Evolutionary conservation across 1,284 basidiomycete genomes (phyloP), one percentile per base, ranked within the genome.

Genomic region (Ceratobasidium sp.): DNA sequence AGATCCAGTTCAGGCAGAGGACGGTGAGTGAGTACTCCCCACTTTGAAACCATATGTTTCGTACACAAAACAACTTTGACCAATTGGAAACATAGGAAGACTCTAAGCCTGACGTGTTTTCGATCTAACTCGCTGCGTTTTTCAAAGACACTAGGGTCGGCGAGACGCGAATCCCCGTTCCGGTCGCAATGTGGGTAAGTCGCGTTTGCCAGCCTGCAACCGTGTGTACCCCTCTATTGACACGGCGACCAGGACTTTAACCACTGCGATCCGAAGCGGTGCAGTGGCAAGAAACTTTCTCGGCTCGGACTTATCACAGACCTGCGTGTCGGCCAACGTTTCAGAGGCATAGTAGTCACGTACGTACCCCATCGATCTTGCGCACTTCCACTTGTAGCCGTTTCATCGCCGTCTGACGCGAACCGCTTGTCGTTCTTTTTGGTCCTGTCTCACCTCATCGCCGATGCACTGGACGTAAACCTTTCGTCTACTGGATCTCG

Each of bases 261-360:
- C 80, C 97, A 98, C 81, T 98, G 97, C 81, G 96, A 99, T 82
- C 96, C 97, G 0, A 90, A 90, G 66, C 89, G 95, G 46, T 99
- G 97, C 80, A 96, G 94, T 8, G 97, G 97, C 13, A 98, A 98
- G 85, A 97, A 96, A 81, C 88, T 99, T 0, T 86, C 94, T 0
- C 86, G 97, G 4, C 86, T 96, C 24, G 94, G 94, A 0, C 84
- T 98, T 41, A 93, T 98, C 80, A 90, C 88, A 73, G 90, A 94
- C 76, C 87, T 99, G 76, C 87, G 89, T 64, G 88, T 99, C 9
- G 96, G 96, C 0, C 87, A 92, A 74, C 87, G 93, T 51, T 98
- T 98, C 81, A 87, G 94, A 78, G 97, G 97, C 2, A 85, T 98
- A 64, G 96, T 98, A 39, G 87, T 98, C 75, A 96, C 96, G 93